Percentiles rank a stretch among this genome's conserved stretches.
Evolutionary conservation across 1,139 yeast species (phyloP).

Genomic region (Suhomyces guaymorum): DNA sequence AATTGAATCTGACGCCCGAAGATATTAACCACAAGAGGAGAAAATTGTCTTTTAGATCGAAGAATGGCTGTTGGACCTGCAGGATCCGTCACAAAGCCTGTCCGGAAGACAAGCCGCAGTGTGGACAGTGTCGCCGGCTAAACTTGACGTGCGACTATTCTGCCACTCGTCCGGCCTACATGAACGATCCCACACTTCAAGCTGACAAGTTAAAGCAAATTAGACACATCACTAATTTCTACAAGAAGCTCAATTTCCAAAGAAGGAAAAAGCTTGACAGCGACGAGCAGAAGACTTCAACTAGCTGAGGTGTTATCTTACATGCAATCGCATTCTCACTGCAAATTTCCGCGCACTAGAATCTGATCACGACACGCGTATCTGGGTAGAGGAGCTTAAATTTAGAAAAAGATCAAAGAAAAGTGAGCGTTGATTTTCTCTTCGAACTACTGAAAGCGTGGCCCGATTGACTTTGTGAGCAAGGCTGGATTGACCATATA

Average conservation of each 20-base stretch:
- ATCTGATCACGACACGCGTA: constrained; percentile 8
- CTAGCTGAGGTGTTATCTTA: too few relatives aligned
- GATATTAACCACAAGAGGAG: constrained; percentile 12
- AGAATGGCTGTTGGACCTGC: constrained; percentile 71
- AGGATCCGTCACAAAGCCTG: constrained; percentile 65
- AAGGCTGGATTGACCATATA: constrained; percentile 1
- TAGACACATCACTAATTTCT: constrained; percentile 36
- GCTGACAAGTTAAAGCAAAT: constrained; percentile 52
- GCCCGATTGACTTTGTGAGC: neutral
- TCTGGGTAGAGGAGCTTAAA: too few relatives aligned
- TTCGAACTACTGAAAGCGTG: constrained; percentile 2
- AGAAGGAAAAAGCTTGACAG: too few relatives aligned
- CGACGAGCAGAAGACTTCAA: too few relatives aligned
- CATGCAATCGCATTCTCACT: constrained; percentile 3
- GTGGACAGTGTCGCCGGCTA: constrained; percentile 55
- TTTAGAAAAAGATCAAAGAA: constrained; percentile 1
- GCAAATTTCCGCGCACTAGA: neutral
- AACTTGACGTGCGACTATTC: constrained; percentile 57
- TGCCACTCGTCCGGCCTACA: constrained; percentile 53
- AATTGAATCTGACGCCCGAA: neutral
- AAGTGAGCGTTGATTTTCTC: constrained; percentile 4
- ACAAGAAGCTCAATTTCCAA: constrained; percentile 24
- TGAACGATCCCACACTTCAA: constrained; percentile 43
- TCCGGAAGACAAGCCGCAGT: constrained; percentile 58
- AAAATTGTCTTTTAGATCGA: constrained; percentile 42